phyloP scores from a whole-genome alignment of 1,284 basidiomycete species.

The Microstroma glucosiphilum region DNA sequence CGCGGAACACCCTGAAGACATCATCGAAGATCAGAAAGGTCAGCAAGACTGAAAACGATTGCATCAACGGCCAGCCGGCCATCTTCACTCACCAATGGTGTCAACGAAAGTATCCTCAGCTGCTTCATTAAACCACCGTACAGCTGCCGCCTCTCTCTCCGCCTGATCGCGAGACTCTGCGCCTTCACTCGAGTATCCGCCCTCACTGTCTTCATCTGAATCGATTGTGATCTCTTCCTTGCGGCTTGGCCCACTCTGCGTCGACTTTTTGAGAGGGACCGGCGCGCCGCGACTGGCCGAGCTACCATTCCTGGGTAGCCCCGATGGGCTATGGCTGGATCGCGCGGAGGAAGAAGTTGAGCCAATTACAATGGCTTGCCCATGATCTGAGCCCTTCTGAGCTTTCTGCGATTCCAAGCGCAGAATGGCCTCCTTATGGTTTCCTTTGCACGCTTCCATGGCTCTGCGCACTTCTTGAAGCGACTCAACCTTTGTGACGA shows the following conservation, averaged over 20 bases:
- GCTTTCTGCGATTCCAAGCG: too few relatives aligned
- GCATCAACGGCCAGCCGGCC: not conserved
- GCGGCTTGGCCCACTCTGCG: not conserved
- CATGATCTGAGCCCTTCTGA: too few relatives aligned
- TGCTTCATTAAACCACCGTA: conserved; percentile 5
- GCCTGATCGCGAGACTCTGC: not conserved
- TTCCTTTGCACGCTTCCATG: not conserved
- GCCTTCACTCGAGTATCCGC: too few relatives aligned
- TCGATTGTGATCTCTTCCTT: not conserved
- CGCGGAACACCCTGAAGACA: not conserved
- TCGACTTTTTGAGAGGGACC: not conserved
- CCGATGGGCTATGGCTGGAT: not conserved
- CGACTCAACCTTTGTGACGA: too few relatives aligned
- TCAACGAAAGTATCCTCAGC: not conserved
- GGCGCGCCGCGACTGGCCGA: not conserved
- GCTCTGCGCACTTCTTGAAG: not conserved
- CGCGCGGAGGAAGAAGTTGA: not conserved
- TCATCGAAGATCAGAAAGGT: not conserved
- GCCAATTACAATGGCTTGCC: not conserved
- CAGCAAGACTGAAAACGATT: not conserved
- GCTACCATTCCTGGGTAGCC: not conserved
- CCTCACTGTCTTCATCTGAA: not conserved
- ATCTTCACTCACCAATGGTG: not conserved
- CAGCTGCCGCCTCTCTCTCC: not conserved
- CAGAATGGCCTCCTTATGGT: too few relatives aligned